A percentile compares a stretch with the other conserved stretches of the same genome.
Conservation (phyloP, 768 basidiomycete genomes). For the Amanita inopinata region DNA sequence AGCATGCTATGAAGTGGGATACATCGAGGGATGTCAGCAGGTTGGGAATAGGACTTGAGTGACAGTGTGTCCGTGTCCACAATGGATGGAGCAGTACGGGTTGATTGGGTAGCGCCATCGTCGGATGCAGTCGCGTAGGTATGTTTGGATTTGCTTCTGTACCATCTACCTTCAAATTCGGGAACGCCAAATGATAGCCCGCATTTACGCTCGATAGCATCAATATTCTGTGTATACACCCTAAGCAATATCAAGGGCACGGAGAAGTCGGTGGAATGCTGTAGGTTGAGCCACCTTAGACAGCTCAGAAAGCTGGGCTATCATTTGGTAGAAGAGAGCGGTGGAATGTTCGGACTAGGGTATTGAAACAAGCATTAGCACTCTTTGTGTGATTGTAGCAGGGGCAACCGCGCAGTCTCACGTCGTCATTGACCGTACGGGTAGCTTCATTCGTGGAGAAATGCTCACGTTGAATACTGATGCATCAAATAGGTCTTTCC, state of each 20-base stretch:
- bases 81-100: neutral
- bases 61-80: slow-evolving; percentile 12
- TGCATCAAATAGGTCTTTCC: slow-evolving; percentile 86
- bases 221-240: slow-evolving; percentile 93
- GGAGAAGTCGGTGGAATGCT: slow-evolving; percentile 69
- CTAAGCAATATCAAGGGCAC: slow-evolving; percentile 69
- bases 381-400: no score
- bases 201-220: slow-evolving; percentile 79
- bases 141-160: slow-evolving; percentile 41
- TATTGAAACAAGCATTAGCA: no score
- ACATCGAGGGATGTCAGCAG: slow-evolving; percentile 65
- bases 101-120: neutral
- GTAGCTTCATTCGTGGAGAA: no score
- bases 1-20: slow-evolving; percentile 89
- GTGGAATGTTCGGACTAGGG: slow-evolving; percentile 64
- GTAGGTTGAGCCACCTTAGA: slow-evolving; percentile 70
- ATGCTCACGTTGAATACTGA: slow-evolving; percentile 74
- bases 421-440: no score
- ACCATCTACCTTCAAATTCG: slow-evolving; percentile 48
- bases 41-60: slow-evolving; percentile 31
- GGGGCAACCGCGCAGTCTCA: no score
- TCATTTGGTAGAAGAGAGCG: slow-evolving; percentile 80
- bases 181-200: slow-evolving; percentile 85
- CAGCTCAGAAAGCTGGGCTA: slow-evolving; percentile 68
- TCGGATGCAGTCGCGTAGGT: no score